Evolutionary conservation across 306 rosid genomes (phyloP).

Genomic region (Begonia masoniana): DNA sequence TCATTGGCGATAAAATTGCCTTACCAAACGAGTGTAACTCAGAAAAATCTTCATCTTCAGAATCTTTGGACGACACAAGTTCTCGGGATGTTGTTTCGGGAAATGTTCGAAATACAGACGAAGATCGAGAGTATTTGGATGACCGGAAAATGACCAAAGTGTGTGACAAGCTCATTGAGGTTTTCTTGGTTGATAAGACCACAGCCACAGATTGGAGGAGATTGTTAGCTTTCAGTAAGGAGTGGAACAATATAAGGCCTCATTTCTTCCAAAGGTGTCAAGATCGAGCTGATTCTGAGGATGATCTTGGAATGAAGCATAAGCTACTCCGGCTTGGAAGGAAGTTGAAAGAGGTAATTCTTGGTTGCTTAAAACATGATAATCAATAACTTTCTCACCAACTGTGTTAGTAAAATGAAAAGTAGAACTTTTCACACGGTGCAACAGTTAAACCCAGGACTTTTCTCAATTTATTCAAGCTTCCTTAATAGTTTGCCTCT

Average conservation of each 20-base stretch:
- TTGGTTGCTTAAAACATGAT: neutral
- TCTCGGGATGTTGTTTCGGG: conserved; percentile 7
- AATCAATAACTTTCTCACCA: too few species aligned
- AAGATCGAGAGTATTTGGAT: conserved; percentile 23
- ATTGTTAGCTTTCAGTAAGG: conserved; percentile 73
- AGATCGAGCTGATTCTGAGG: conserved; percentile 38
- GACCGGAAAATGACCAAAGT: conserved; percentile 35
- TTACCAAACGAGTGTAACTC: conserved; percentile 12
- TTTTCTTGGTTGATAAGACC: conserved; percentile 86
- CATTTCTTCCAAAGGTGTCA: conserved; percentile 55
- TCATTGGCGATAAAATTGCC: conserved; percentile 17
- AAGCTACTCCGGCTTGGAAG: conserved; percentile 62
- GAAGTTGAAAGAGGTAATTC: conserved; percentile 73
- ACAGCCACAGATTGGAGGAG: conserved; percentile 78
- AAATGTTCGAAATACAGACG: conserved; percentile 16
- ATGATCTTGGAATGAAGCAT: conserved; percentile 58
- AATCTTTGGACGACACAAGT: conserved; percentile 10
- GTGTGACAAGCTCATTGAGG: conserved; percentile 81
- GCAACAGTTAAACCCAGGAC: too few species aligned
- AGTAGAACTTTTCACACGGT: too few species aligned
- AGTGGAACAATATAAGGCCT: conserved; percentile 58
- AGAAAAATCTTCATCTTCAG: conserved; percentile 17
- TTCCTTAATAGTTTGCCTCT: too few species aligned
- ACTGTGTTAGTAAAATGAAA: too few species aligned
- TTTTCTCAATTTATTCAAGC: too few species aligned